A percentile compares a stretch with the other conserved stretches of the same genome.
Conservation (phyloP, 176 grass and related monocot genomes). For the Carex kokanica region DNA sequence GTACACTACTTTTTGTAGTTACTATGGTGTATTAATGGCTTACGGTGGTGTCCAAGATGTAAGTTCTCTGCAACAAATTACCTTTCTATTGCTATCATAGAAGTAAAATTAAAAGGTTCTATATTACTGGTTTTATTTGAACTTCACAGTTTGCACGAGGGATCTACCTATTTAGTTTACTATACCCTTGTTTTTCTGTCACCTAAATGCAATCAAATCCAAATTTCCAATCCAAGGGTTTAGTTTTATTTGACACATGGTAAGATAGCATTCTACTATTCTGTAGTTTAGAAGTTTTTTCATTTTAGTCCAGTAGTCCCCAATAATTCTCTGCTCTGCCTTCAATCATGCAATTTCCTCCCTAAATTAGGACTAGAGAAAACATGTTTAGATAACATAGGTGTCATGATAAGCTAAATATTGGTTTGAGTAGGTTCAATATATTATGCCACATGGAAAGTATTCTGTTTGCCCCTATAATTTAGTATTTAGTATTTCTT, state of each 20-base stretch:
- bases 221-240: not conserved
- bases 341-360: not conserved
- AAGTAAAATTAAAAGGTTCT: not conserved
- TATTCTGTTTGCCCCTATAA: not conserved
- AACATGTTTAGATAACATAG: not conserved
- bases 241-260: not conserved
- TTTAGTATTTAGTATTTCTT: not conserved
- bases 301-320: not conserved
- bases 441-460: not conserved
- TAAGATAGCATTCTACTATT: not conserved
- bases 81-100: not conserved
- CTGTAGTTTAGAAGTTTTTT: not conserved
- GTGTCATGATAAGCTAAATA: no score
- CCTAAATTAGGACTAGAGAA: not conserved
- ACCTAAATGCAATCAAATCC: not conserved
- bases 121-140: constrained; percentile 9
- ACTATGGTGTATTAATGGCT: constrained; percentile 88
- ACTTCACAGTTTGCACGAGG: not conserved
- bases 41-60: constrained; percentile 89
- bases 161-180: not conserved
- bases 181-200: not conserved
- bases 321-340: not conserved
- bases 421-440: no score
- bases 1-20: constrained; percentile 48
- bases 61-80: constrained; percentile 36